A percentile compares a stretch with the other conserved stretches of the same genome.
Conservation (phyloP, 805 yeast genomes). For the Lipomyces anomalus region DNA sequence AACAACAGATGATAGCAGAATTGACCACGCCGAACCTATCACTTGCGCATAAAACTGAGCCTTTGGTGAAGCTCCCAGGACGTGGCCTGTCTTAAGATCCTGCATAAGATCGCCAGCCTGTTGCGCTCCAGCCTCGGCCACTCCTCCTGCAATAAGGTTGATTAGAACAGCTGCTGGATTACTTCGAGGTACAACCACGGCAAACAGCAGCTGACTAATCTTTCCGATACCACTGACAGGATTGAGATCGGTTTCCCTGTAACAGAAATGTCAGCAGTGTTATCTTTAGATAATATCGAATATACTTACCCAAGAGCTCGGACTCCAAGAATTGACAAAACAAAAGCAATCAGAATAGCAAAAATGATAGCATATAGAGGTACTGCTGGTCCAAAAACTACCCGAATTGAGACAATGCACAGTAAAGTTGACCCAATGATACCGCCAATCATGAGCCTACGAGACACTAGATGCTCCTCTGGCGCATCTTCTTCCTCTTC, state of each 20-base stretch:
- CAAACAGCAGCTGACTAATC: slow-evolving; percentile 82
- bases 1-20: slow-evolving; percentile 71
- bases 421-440: slow-evolving; percentile 57
- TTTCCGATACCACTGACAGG: slow-evolving; percentile 98
- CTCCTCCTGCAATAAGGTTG: slow-evolving; percentile 90
- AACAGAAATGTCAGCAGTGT: too few species aligned
- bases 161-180: slow-evolving; percentile 79
- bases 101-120: slow-evolving; percentile 99
- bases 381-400: slow-evolving; percentile 63
- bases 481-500: slow-evolving; percentile 39
- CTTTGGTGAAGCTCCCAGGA: slow-evolving; percentile 84
- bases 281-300: too few species aligned
- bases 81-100: slow-evolving; percentile 89
- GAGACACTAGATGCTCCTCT: slow-evolving; percentile 46
- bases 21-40: slow-evolving; percentile 81
- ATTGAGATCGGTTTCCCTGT: slow-evolving; percentile 90
- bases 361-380: slow-evolving; percentile 64
- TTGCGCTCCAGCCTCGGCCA: slow-evolving; percentile 98
- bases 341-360: slow-evolving; percentile 69
- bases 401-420: slow-evolving; percentile 58
- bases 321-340: slow-evolving; percentile 80
- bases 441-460: slow-evolving; percentile 51
- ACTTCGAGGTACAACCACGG: slow-evolving; percentile 63
- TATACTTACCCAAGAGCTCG: slow-evolving; percentile 95
- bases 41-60: slow-evolving; percentile 90